Base-by-base conservation (phyloP, 352 stramenopile genomes). In the Hyaloperonospora arabidopsidis region DNA sequence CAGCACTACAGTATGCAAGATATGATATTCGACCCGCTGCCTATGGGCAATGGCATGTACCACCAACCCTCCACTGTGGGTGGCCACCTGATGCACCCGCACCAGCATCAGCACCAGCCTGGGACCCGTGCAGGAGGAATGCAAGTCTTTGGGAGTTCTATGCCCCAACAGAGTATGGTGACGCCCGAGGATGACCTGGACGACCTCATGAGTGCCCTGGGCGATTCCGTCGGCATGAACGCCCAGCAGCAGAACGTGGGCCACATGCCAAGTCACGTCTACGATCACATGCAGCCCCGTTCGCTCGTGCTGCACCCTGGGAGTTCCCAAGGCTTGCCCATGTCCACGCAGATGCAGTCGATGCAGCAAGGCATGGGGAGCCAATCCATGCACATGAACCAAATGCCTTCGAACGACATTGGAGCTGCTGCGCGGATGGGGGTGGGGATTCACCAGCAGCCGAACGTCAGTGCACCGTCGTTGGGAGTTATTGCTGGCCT, bases 11-110 rank as follows among this genome's bases (percentile, higher is more conserved):
- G 55, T 3, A 85, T 87, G 75, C 74, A 74, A 61, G 77, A 89
- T 45, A 84, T 87, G 67, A 71, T 89, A 63, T 89, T 87, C 52
- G 76, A 86, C 63, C 71, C 74, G 45, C 73, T 87, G 61, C 65
- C 67, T 36, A 85, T 86, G 69, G 70, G 55, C 59, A 78, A 79
- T 61, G 66, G 68, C 45, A 67, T 84, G 68, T 79, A 76, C 61
- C 73, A 84, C 48, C 67, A 60, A 21, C 47, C 54, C 1, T 53
- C 59, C 15, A 8, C 25, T 8, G 25, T 32, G 25, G 25, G 25
- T 32, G 25, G 25, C 4, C 25, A 32, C 25, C 4, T 32, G 25
- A 32, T 32, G 25, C 23, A 38, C 19, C 67, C 68, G 36, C 65
- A 73, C 25, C 54, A 69, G 57, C 72, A 84, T 38, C 70, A 76